Conservation (phyloP, 2,329 filamentous ascomycete genomes). For the Hypoxylon sp. region DNA sequence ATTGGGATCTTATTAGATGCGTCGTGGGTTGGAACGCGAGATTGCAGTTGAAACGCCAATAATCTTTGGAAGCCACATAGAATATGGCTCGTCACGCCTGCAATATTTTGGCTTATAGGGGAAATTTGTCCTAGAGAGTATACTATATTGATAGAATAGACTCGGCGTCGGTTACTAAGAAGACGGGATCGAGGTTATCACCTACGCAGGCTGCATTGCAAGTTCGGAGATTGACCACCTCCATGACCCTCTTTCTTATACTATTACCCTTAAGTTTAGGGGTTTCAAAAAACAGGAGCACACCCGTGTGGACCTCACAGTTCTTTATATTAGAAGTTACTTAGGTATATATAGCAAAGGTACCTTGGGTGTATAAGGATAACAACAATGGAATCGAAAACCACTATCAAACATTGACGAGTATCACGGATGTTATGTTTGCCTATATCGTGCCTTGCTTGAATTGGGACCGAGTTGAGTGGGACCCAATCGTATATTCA, state of each 20-base stretch:
- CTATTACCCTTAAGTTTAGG: not conserved
- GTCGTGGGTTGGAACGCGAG: slow-evolving; percentile 93
- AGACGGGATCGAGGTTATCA: not conserved
- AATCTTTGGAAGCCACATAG: not conserved
- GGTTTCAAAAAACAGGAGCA: not conserved
- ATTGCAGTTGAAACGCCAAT: slow-evolving; percentile 64
- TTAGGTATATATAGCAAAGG: not conserved
- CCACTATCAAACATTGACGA: not conserved
- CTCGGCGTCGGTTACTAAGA: not conserved
- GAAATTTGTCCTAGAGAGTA: not conserved
- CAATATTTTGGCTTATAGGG: not conserved
- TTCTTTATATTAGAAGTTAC: not conserved
- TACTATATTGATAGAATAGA: slow-evolving; percentile 12
- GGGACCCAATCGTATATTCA: not conserved
- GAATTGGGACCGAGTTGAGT: not conserved
- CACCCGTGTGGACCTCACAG: too few relatives aligned
- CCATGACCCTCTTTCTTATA: not conserved
- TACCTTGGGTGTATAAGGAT: not conserved
- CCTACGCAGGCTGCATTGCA: not conserved
- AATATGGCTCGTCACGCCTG: not conserved
- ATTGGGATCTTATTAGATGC: slow-evolving; percentile 91
- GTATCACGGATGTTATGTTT: not conserved
- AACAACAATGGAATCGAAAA: not conserved
- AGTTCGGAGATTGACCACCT: not conserved
- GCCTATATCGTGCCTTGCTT: not conserved